Evolutionary conservation across 345 rosid genomes (phyloP).

Genomic region (Noccaea caerulescens): DNA sequence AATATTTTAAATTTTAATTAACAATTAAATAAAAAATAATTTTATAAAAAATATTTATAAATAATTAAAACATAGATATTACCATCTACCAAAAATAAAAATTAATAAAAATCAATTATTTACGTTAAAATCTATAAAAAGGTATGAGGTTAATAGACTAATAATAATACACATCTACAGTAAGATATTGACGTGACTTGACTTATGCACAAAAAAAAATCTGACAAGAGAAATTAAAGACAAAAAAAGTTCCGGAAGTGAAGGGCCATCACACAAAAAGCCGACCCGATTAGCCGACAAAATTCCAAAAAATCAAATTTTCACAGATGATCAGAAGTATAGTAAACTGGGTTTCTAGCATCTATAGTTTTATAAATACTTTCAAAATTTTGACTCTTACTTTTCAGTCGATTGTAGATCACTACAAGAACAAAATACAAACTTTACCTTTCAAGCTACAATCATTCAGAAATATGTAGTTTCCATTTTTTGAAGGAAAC

Average conservation of each 20-base stretch:
- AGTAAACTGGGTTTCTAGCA: background rate
- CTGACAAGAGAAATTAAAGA: background rate
- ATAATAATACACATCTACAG: conserved; percentile 2
- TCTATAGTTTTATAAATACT: background rate
- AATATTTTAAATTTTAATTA: too few species aligned
- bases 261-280: conserved; percentile 28
- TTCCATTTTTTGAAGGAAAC: background rate
- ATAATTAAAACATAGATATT: too few species aligned
- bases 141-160: too few species aligned
- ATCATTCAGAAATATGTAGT: background rate
- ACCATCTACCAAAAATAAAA: too few species aligned
- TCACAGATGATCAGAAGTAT: background rate
- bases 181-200: conserved; percentile 39
- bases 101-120: too few species aligned
- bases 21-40: too few species aligned
- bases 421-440: background rate
- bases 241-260: background rate
- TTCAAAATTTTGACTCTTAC: background rate
- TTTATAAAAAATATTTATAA: too few species aligned
- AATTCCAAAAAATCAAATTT: background rate
- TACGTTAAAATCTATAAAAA: too few species aligned
- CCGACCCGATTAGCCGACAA: conserved; percentile 8
- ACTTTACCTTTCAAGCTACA: background rate
- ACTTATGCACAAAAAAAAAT: conserved; percentile 20
- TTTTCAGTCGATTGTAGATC: background rate